Base-by-base conservation (phyloP, 352 stramenopile genomes). In the Elongisporangium prolatum region DNA sequence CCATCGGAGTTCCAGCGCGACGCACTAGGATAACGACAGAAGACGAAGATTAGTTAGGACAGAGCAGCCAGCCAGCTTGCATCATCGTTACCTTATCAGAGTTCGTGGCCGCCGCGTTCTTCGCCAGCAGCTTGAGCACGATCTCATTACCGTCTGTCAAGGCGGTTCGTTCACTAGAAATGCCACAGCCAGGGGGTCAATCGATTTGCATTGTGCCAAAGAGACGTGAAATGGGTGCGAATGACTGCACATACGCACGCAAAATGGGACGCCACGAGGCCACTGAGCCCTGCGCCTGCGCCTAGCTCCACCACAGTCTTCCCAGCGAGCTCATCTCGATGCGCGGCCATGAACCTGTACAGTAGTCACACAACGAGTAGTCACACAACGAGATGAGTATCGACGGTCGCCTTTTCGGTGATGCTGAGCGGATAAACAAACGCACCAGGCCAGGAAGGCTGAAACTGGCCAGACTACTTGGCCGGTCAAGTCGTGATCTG, bases 401-500 rank as follows among this genome's bases (percentile, higher is more conserved):
- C 17, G 13, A 28, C 14, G 13, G n/a, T 34, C 16, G 22, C 6
- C 13, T 13, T 51, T 21, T 22, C 48, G 21, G 8, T 17, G 21
- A 24, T 22, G 48, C 48, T 8, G 48, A 22, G 48, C 48, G 21
- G 16, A 18, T 20, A 9, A 49, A 17, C 56, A 9, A 49, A 17
- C 56, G 10, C 40, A 71, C 71, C 75, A 86, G n/a, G 74, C 73
- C 21, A 88, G 59, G 54, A 86, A 82, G 14, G 72, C 67, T 8
- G 80, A 90, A 20, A 89, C 80, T 11, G 77, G 82, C 82, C 79
- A 91, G 50, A 91, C 74, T 0, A 91, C 71, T 81, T 91, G 82
- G 40, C 82, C 82, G 37, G 82, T 91, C 22, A 91, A 65, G 50
- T 91, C 80, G 62, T 87, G 82, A 64, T 89, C 82, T 1, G 82